These are phyloP conservation scores for Backusella psychrophila DNA, from an alignment of 192 early-diverging fungal species.

Conservation along the genomic window DNA sequence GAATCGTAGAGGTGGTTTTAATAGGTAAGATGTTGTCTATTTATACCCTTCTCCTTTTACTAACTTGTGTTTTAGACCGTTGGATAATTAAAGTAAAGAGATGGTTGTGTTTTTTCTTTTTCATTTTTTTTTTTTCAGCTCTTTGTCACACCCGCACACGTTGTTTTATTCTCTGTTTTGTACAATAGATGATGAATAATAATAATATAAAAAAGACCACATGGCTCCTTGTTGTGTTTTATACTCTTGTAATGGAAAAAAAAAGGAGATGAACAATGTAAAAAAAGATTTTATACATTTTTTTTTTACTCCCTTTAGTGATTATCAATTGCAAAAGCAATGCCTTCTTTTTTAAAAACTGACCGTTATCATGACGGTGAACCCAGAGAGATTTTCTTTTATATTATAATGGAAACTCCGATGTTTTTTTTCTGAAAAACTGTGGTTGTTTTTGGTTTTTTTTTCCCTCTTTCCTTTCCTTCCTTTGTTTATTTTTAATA, in stretches of 20 bases:
- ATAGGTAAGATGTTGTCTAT: background rate
- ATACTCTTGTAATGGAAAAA: background rate
- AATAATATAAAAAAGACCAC: background rate
- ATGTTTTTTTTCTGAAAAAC: background rate
- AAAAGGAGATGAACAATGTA: background rate
- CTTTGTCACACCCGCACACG: background rate
- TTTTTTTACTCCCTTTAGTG: background rate
- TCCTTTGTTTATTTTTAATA: background rate
- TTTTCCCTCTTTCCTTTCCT: background rate
- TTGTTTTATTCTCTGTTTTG: background rate
- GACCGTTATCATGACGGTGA: background rate
- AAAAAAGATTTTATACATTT: too few species aligned
- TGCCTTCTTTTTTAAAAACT: background rate
- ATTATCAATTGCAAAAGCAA: background rate
- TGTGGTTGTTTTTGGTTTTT: background rate
- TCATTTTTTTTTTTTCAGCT: too few species aligned
- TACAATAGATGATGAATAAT: background rate
- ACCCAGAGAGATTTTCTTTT: background rate
- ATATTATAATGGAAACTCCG: background rate
- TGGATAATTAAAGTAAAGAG: constrained; percentile 12
- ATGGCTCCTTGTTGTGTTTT: background rate
- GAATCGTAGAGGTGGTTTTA: constrained; percentile 89
- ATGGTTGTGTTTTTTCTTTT: background rate
- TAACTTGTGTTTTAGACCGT: constrained; percentile 12
- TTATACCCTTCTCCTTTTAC: too few species aligned